These are phyloP conservation scores for Nepenthes alata DNA, from an alignment of 179 eudicot species.

Conservation along the genomic window DNA sequence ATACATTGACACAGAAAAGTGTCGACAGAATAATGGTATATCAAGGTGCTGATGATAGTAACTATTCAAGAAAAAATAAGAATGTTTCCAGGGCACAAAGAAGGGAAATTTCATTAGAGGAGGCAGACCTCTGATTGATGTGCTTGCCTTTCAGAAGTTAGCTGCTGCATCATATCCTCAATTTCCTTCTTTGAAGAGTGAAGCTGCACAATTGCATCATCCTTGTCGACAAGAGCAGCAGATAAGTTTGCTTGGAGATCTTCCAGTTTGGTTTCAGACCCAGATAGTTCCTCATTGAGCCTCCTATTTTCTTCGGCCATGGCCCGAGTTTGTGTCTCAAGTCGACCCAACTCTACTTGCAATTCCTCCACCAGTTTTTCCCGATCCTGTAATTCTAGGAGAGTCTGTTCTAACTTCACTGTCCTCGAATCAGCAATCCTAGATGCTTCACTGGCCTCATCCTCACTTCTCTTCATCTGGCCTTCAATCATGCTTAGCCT, in stretches of 20 bases:
- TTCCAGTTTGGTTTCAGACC: conserved; percentile 39
- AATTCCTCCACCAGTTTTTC: conserved; percentile 38
- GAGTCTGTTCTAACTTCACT: conserved; percentile 41
- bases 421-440: conserved; percentile 38
- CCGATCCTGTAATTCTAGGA: conserved; percentile 31
- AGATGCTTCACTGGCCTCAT: conserved; percentile 34
- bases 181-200: conserved; percentile 35
- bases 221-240: conserved; percentile 34
- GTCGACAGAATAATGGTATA: too few species aligned
- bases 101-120: background rate
- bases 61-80: background rate
- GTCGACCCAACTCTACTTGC: conserved; percentile 24
- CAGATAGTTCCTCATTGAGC: conserved; percentile 52
- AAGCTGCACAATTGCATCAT: conserved; percentile 35
- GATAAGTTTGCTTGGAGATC: conserved; percentile 36
- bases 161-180: conserved; percentile 49
- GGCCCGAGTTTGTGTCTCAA: conserved; percentile 43
- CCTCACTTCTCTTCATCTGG: conserved; percentile 34
- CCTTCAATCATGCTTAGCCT: conserved; percentile 33
- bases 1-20: background rate
- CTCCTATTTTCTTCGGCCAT: conserved; percentile 54
- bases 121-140: conserved; percentile 51
- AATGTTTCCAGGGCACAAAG: too few species aligned
- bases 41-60: background rate
- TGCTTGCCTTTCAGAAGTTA: conserved; percentile 49